Conservation (phyloP, 2,329 filamentous ascomycete genomes). For the Blumeria graminis region DNA sequence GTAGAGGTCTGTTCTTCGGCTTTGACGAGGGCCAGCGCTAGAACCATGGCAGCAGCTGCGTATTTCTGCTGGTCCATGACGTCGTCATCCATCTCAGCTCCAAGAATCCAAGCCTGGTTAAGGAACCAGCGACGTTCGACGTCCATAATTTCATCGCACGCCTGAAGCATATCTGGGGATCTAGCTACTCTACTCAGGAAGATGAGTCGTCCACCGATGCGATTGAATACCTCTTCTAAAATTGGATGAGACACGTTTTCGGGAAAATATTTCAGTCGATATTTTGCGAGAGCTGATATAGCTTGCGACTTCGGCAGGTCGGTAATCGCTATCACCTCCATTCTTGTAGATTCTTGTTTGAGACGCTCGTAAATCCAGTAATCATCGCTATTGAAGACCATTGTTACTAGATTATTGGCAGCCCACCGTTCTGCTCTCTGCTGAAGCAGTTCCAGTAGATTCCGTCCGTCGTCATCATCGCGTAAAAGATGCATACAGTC, state of each 20-base stretch:
- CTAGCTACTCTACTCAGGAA: slow-evolving; percentile 85
- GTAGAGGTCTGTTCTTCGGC: slow-evolving; percentile 18
- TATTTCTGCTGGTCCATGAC: slow-evolving; percentile 98
- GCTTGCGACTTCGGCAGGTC: slow-evolving; percentile 65
- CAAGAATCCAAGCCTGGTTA: slow-evolving; percentile 57
- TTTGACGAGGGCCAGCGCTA: slow-evolving; percentile 79
- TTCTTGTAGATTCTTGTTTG: slow-evolving; percentile 75
- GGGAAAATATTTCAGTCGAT: slow-evolving; percentile 53
- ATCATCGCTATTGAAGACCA: slow-evolving; percentile 89
- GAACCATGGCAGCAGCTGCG: slow-evolving; percentile 78
- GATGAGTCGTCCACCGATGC: slow-evolving; percentile 66
- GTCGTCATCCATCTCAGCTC: slow-evolving; percentile 70
- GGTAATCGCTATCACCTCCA: slow-evolving; percentile 73
- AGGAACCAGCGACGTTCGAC: slow-evolving; percentile 58
- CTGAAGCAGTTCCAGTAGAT: slow-evolving; percentile 81
- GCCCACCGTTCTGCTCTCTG: slow-evolving; percentile 95
- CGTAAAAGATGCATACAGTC: slow-evolving; percentile 82
- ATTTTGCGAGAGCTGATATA: slow-evolving; percentile 50
- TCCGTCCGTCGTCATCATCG: slow-evolving; percentile 79
- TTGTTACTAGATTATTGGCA: slow-evolving; percentile 67
- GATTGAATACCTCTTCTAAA: slow-evolving; percentile 60
- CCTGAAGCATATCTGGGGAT: slow-evolving; percentile 51
- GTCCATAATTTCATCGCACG: slow-evolving; percentile 48
- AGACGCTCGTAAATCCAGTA: slow-evolving; percentile 96
- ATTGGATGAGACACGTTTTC: slow-evolving; percentile 25